Conservation (phyloP, 345 rosid genomes). For the Bruguiera parviflora region DNA sequence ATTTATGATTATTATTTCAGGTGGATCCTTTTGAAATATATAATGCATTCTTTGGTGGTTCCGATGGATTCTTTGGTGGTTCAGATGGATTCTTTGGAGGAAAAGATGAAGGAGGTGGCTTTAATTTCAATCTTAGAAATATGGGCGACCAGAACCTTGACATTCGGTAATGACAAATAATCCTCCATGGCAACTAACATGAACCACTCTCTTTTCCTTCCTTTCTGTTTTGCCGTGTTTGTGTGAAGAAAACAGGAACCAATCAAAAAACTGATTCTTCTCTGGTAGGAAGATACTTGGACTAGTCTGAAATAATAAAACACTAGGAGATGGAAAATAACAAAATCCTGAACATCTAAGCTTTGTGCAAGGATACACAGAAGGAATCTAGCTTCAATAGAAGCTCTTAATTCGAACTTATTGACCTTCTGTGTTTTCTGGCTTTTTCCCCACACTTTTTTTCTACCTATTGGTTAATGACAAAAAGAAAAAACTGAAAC, state of each 20-base stretch:
- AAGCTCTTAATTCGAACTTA: too few relatives aligned
- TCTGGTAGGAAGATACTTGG: too few relatives aligned
- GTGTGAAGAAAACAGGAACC: background rate
- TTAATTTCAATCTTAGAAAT: constrained; percentile 54
- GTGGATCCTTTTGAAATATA: constrained; percentile 85
- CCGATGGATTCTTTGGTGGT: constrained; percentile 65
- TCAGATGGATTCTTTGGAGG: constrained; percentile 67
- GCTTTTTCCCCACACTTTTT: too few relatives aligned
- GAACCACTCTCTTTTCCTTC: background rate
- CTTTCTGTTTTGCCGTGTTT: background rate
- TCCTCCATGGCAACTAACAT: background rate
- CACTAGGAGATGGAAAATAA: too few relatives aligned
- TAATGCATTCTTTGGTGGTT: constrained; percentile 76
- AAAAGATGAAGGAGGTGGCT: constrained; percentile 48
- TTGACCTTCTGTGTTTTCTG: too few relatives aligned
- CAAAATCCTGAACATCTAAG: too few relatives aligned
- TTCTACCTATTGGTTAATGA: too few relatives aligned
- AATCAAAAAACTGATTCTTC: too few relatives aligned
- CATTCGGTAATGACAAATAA: constrained; percentile 47
- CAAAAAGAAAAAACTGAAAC: too few relatives aligned
- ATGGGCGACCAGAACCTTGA: constrained; percentile 59
- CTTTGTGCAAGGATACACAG: too few relatives aligned
- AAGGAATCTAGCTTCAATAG: too few relatives aligned
- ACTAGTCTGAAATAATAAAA: too few relatives aligned
- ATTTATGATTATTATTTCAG: constrained; percentile 30